Conservation (phyloP, 805 yeast species). For the Sungouiella thailandica region DNA sequence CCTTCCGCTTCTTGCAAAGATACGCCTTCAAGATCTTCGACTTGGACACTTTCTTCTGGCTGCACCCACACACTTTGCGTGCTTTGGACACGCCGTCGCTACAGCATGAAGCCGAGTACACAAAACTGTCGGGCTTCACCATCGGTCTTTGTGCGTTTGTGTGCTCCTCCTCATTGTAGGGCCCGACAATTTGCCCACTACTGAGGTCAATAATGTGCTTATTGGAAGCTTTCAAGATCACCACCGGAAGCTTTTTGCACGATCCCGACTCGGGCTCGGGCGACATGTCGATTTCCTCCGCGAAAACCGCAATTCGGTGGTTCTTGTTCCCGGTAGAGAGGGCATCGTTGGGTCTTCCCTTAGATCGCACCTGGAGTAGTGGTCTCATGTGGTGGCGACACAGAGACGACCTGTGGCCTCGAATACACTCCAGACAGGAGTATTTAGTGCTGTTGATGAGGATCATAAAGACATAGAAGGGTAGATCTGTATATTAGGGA, state of each 20-base stretch:
- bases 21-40: constrained; percentile 31
- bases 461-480: constrained; percentile 46
- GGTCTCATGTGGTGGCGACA: constrained; percentile 81
- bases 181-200: constrained; percentile 36
- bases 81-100: constrained; percentile 15
- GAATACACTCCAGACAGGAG: constrained; percentile 80
- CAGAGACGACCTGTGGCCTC: constrained; percentile 88
- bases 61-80: constrained; percentile 27
- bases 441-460: constrained; percentile 73
- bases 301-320: constrained; percentile 57
- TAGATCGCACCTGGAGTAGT: constrained; percentile 77
- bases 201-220: constrained; percentile 37
- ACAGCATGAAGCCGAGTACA: constrained; percentile 33
- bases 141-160: constrained; percentile 4
- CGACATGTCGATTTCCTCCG: constrained; percentile 31
- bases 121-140: constrained; percentile 24
- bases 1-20: constrained; percentile 19
- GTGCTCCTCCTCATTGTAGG: constrained; percentile 21
- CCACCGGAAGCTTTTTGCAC: constrained; percentile 21
- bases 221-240: constrained; percentile 32
- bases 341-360: constrained; percentile 77
- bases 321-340: constrained; percentile 40
- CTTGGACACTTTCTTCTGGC: constrained; percentile 26
- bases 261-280: not conserved
- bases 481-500: not conserved